These are phyloP conservation scores for Sanchytrium tribonematis DNA, from an alignment of 371 early-diverging fungal species.

Conservation along the genomic window DNA sequence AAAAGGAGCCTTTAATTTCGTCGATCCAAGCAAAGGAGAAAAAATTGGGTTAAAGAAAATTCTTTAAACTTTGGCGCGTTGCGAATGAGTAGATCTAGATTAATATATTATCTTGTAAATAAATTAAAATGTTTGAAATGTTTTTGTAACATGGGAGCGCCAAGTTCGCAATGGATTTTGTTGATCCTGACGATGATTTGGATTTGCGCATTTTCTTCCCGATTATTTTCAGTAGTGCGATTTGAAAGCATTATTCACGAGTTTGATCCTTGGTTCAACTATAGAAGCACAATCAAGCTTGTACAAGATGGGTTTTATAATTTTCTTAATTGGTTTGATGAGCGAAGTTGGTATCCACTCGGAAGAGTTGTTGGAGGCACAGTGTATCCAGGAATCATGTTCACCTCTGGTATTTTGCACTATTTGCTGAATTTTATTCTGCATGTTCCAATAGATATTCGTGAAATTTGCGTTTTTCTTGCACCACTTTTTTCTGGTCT, in stretches of 20 bases:
- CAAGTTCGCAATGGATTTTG: background rate
- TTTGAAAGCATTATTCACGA: constrained; percentile 90
- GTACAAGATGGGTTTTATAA: constrained; percentile 82
- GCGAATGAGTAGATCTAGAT: too few relatives aligned
- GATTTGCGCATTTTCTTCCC: constrained; percentile 55
- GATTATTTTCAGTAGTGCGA: constrained; percentile 81
- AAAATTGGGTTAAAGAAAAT: background rate
- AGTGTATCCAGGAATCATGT: constrained; percentile 61
- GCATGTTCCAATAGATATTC: constrained; percentile 79
- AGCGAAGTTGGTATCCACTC: constrained; percentile 90
- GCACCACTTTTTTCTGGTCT: constrained; percentile 82
- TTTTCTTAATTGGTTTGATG: constrained; percentile 98
- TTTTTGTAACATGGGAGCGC: background rate
- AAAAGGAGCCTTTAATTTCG: constrained; percentile 10
- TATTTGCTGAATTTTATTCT: constrained; percentile 49
- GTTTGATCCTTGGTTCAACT: constrained; percentile 97
- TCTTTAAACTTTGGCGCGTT: too few relatives aligned
- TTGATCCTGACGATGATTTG: constrained; percentile 57
- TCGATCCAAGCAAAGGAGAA: constrained; percentile 9
- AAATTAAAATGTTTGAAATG: too few relatives aligned
- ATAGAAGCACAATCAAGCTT: constrained; percentile 80
- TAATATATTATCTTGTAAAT: too few relatives aligned
- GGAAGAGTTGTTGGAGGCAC: constrained; percentile 92
- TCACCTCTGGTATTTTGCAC: constrained; percentile 84
- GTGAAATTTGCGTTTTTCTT: constrained; percentile 85